Base-by-base conservation (phyloP, 371 early-diverging fungal genomes). In the Zopfochytrium polystomum region DNA sequence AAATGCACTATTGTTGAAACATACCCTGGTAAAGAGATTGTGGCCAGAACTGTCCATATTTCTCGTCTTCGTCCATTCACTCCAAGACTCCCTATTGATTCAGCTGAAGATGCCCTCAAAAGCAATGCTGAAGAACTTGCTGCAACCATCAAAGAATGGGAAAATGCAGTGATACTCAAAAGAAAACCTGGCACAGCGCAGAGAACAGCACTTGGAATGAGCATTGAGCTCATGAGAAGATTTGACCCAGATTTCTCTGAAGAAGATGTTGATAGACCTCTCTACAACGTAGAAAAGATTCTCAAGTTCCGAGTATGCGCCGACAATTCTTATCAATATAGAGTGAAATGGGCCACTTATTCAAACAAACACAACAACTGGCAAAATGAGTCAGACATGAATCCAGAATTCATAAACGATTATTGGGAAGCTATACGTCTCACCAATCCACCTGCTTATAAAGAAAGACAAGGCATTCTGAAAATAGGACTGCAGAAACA, bases 1-100 rank as follows among this genome's bases (percentile, higher is more conserved):
- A 23, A 25, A 7, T 55, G 11, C 26, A 32, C 38, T 11, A 47
- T 57, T 44, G 58, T 57, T n/a, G 58, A 57, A 29, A 57, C 48
- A 9, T 55, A 50, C 44, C 56, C 47, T 20, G 56, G 56, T 13
- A 20, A 27, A 44, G 56, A 35, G 25, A 57, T 57, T 47, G 48
- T 29, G 7, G 11, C 13, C n/a, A 13, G 58, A 15, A 20, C 11
- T n/a, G 58, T 57, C 7, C 58, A 57, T 25, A 33, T 57, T 11
- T 48, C 49, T 47, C 51, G 55, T 6, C 27, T 55, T 3, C 33
- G 55, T 11, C 55, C 33, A 11, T 35, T 38, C 38, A 34, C 35
- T 18, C 23, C 27, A 4, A 4, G 55, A 7, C 31, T 55, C 3
- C 55, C 55, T 5, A 18, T 42, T 6, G 55, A 55, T 11, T 13